Evolutionary conservation across 139 green algal species (phyloP).

Genomic region (Pseudopediastrum boryanum): DNA sequence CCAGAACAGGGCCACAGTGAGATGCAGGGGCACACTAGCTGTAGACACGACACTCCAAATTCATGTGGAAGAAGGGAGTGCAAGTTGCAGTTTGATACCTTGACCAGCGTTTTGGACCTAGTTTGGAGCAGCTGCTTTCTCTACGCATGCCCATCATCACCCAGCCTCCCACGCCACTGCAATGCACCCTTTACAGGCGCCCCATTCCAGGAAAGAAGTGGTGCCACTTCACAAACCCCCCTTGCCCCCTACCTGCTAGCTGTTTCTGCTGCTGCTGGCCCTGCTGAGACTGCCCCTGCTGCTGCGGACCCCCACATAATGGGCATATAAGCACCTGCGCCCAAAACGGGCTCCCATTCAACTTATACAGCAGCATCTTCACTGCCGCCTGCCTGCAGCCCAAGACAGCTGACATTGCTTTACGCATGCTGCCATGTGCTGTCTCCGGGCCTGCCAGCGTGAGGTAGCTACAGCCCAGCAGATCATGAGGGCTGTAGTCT

Average conservation of each 20-base stretch:
- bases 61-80: too few relatives aligned
- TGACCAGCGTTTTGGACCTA: too few relatives aligned
- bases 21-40: too few relatives aligned
- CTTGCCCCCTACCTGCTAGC: not conserved
- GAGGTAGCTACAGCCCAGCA: constrained; percentile 38
- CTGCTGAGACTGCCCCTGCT: not conserved
- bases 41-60: too few relatives aligned
- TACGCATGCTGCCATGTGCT: constrained; percentile 32
- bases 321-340: constrained; percentile 41
- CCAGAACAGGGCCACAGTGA: too few relatives aligned
- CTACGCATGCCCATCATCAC: too few relatives aligned
- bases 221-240: too few relatives aligned
- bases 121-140: too few relatives aligned
- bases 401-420: constrained; percentile 31
- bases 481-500: constrained; percentile 44
- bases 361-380: constrained; percentile 50
- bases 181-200: too few relatives aligned
- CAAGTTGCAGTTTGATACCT: too few relatives aligned
- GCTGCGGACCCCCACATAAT: constrained; percentile 17
- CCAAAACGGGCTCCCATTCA: constrained; percentile 55
- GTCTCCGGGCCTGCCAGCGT: constrained; percentile 51
- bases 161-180: too few relatives aligned
- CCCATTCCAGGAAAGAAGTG: too few relatives aligned
- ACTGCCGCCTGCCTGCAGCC: not conserved
- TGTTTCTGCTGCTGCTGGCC: not conserved